Percentiles rank a stretch among this genome's conserved stretches.
Evolutionary conservation across 2,329 filamentous ascomycete genomes (phyloP).

Genomic region (Phaeomoniella chlamydospora): DNA sequence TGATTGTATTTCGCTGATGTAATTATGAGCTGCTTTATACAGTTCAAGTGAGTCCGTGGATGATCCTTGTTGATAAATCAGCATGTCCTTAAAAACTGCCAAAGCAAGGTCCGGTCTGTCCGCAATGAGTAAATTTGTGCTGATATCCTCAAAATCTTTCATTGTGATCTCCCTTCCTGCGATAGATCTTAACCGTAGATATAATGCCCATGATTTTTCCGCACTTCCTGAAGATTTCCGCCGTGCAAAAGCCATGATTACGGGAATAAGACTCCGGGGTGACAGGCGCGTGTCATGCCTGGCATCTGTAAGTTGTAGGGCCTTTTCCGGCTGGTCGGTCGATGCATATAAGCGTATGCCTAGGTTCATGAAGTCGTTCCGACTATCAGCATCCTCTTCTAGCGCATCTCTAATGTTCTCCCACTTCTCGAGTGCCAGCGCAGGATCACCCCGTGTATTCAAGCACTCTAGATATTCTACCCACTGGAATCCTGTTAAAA

Average conservation of each 20-base stretch:
- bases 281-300: constrained; percentile 25
- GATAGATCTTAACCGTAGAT: constrained; percentile 47
- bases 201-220: constrained; percentile 51
- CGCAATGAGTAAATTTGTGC: constrained; percentile 54
- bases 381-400: constrained; percentile 24
- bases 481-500: constrained; percentile 42
- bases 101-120: constrained; percentile 54
- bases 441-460: constrained; percentile 46
- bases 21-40: constrained; percentile 24
- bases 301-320: constrained; percentile 32
- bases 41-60: constrained; percentile 28
- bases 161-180: constrained; percentile 50
- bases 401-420: constrained; percentile 40
- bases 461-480: constrained; percentile 55
- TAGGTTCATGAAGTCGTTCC: constrained; percentile 28
- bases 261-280: constrained; percentile 36
- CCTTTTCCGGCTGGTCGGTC: constrained; percentile 29
- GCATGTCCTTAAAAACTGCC: constrained; percentile 78
- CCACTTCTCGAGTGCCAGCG: constrained; percentile 50
- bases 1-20: constrained; percentile 24
- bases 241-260: constrained; percentile 54
- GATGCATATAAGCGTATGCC: constrained; percentile 37
- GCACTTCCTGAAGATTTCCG: constrained; percentile 33
- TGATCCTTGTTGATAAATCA: constrained; percentile 43
- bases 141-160: constrained; percentile 62